Base-by-base conservation (phyloP, 148 eudicot species). In the Rhododendron griersonianum region DNA sequence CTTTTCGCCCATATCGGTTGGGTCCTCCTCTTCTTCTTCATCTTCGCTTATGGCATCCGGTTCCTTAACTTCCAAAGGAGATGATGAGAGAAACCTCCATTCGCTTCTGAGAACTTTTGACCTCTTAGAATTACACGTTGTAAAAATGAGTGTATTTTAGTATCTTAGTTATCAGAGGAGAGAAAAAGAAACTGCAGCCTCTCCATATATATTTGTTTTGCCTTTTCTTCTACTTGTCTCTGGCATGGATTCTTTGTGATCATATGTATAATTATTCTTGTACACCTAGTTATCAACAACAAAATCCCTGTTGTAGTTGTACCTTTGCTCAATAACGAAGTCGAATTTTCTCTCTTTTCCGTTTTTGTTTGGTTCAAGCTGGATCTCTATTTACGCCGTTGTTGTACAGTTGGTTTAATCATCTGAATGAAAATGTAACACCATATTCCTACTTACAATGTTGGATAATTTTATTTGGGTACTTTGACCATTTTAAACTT, bases 31-130 rank as follows among this genome's bases (percentile, higher is more conserved):
- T 90, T 90, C 85, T 50, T 81, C 67, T 78, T 87, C 18, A 87
- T 90, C n/a, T 90, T 90, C 50, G 90, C 88, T 6, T 90, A 85
- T 80, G 90, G 85, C 41, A 90, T 90, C 84, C 89, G 87, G 89
- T 87, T 28, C 87, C 87, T 90, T 61, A 90, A 90, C 86, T 90
- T 89, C 88, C 92, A 90, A 85, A 87, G 84, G 85, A 87, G 92
- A 88, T 90, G 19, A 71, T 30, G 39, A 13, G 37, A 28, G 39
- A 71, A 30, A 33, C 39, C 76, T 30, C 7, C 37, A 71, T 71
- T 30, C 76, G 35, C 76, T 71, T 71, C 76, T 71, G 39, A 14
- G 41, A 71, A 28, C 76, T 71, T 71, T 71, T 30, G 76, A 13
- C 37, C 33, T 71, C 39, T 71, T 71, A 71, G 76, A 71, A 14